phyloP scores from a whole-genome alignment of 2,329 filamentous ascomycete species.

The Penicillium brasilianum region DNA sequence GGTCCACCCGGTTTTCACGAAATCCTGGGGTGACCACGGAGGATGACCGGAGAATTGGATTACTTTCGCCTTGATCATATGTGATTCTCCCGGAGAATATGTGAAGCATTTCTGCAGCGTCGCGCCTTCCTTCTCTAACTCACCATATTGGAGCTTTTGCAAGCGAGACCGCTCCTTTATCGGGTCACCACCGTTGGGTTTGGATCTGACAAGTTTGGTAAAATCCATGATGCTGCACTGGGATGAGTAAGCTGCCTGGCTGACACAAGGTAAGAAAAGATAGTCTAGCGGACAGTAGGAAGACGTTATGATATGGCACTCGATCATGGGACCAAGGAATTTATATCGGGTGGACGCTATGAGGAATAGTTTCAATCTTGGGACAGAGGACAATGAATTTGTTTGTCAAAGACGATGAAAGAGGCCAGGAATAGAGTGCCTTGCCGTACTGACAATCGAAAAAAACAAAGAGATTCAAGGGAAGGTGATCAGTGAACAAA shows the following conservation, averaged over 20 bases:
- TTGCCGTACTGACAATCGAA: not conserved
- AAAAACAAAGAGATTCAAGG: not conserved
- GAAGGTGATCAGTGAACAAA: not conserved
- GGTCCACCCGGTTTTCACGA: constrained; percentile 6
- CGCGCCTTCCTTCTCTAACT: constrained; percentile 1
- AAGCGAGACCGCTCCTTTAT: not conserved
- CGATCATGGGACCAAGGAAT: not conserved
- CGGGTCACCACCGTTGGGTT: not conserved
- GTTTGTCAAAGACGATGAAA: not conserved
- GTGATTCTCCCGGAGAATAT: not conserved
- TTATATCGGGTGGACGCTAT: not conserved
- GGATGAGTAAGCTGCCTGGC: too few species aligned
- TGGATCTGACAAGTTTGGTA: not conserved
- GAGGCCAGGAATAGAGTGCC: too few species aligned
- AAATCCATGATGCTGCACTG: not conserved
- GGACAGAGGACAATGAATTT: not conserved
- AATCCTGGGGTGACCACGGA: constrained; percentile 7
- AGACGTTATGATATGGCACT: not conserved
- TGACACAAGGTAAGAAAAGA: not conserved
- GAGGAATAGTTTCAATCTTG: not conserved
- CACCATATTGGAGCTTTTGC: not conserved
- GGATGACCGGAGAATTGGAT: constrained; percentile 6
- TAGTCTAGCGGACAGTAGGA: not conserved
- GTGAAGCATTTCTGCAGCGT: constrained; percentile 5
- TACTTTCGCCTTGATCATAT: not conserved